phyloP scores from a whole-genome alignment of 495 filamentous ascomycete genomes.

The Darksidea phi region DNA sequence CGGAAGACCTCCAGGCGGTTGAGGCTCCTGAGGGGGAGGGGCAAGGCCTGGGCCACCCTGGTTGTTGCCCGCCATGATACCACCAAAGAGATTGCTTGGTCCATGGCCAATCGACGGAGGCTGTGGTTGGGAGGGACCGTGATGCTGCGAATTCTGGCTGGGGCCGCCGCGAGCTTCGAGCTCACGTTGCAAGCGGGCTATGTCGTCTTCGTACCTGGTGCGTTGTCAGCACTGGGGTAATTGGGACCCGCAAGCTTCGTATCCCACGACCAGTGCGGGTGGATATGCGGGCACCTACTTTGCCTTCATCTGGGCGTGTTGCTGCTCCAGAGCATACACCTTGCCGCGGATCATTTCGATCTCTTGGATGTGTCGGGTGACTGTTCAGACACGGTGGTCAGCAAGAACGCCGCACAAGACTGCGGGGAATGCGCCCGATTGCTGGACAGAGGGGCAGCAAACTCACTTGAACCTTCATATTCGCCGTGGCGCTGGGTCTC shows the following conservation, averaged over 20 bases:
- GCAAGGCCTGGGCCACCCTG: constrained; percentile 83
- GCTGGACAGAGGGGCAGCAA: constrained; percentile 9
- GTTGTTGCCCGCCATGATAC: constrained; percentile 88
- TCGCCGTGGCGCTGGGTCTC: constrained; percentile 72
- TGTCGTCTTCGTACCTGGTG: constrained; percentile 86
- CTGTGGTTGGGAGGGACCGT: constrained; percentile 75
- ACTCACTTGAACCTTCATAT: constrained; percentile 89
- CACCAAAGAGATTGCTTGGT: constrained; percentile 85
- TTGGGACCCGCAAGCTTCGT: not conserved
- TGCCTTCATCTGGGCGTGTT: constrained; percentile 78
- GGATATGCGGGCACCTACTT: constrained; percentile 62
- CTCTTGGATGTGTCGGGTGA: constrained; percentile 82
- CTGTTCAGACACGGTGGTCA: constrained; percentile 47
- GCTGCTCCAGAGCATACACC: constrained; percentile 85
- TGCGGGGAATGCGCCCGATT: constrained; percentile 5
- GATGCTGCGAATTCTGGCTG: constrained; percentile 64
- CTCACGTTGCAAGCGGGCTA: constrained; percentile 78
- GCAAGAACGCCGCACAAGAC: not conserved
- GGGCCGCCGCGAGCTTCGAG: constrained; percentile 81
- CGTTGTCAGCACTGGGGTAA: constrained; percentile 2
- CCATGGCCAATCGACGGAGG: constrained; percentile 89
- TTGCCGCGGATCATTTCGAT: constrained; percentile 90
- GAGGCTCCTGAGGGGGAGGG: constrained; percentile 71
- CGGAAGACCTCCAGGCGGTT: constrained; percentile 50
- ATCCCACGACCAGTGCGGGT: not conserved